Conservation (phyloP, 192 early-diverging fungal species). For the Rhizoclosmatium globosum region DNA sequence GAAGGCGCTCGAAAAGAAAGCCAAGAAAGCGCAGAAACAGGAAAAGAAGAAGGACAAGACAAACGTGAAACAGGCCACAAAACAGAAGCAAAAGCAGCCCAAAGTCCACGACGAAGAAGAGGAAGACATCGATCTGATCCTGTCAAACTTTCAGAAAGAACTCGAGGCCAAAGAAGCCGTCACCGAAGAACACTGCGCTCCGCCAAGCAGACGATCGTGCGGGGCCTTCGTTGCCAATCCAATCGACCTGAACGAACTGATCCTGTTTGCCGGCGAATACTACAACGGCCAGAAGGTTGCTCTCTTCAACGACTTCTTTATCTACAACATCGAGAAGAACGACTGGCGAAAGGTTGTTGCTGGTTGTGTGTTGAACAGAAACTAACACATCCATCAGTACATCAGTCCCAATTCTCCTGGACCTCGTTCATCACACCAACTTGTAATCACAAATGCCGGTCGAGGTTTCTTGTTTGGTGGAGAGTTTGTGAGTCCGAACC, state of each 20-base stretch:
- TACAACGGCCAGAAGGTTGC: constrained; percentile 66
- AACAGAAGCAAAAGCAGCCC: constrained; percentile 5
- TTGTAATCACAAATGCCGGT: constrained; percentile 65
- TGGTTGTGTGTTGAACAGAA: constrained; percentile 45
- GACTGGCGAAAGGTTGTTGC: constrained; percentile 66
- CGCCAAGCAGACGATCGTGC: constrained; percentile 64
- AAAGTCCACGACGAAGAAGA: constrained; percentile 61
- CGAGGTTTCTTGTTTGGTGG: constrained; percentile 73
- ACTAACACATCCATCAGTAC: constrained; percentile 61
- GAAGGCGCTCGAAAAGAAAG: constrained; percentile 39
- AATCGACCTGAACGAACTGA: constrained; percentile 61
- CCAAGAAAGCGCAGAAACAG: constrained; percentile 48
- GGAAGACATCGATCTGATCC: constrained; percentile 74
- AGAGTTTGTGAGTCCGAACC: constrained; percentile 69
- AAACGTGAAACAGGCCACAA: constrained; percentile 33
- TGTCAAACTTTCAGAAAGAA: constrained; percentile 64
- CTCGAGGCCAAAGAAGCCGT: constrained; percentile 36
- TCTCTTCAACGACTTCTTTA: constrained; percentile 75
- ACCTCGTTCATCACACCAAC: constrained; percentile 75
- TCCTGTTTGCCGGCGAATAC: constrained; percentile 76
- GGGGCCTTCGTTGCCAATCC: constrained; percentile 69
- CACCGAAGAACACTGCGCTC: constrained; percentile 56
- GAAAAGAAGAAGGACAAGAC: constrained; percentile 52
- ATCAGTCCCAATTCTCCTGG: constrained; percentile 71
- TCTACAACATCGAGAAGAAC: constrained; percentile 75